Conservation (phyloP, 106 monocot genomes). For the Acanthochlamys bracteata region DNA sequence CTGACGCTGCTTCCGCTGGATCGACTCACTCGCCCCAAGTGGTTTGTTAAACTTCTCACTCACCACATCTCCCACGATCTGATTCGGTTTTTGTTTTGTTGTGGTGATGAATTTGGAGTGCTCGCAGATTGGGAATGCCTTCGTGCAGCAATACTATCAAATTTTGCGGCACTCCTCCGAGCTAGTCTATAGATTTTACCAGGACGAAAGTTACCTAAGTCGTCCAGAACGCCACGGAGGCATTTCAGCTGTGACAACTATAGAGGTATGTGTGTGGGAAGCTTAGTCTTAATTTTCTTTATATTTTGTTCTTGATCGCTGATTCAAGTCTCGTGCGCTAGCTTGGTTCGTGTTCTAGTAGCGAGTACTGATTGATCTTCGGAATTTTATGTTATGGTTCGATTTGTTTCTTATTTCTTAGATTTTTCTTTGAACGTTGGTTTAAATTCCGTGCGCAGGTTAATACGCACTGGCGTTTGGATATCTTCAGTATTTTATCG, state of each 20-base stretch:
- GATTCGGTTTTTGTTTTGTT: not conserved
- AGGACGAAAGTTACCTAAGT: conserved; percentile 60
- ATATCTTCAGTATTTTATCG: no score
- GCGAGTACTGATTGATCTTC: no score
- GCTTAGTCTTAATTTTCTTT: not conserved
- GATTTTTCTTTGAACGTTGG: no score
- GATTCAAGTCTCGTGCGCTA: no score
- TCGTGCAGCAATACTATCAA: conserved; percentile 78
- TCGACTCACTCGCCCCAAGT: conserved; percentile 9
- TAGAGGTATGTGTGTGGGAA: conserved; percentile 25
- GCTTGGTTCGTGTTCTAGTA: no score
- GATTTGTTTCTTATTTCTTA: no score
- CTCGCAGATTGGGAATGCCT: conserved; percentile 58
- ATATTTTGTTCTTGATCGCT: no score
- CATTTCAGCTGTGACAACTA: conserved; percentile 54
- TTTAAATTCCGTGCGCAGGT: no score
- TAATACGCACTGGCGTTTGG: no score
- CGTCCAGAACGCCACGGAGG: conserved; percentile 40
- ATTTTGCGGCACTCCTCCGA: conserved; percentile 72
- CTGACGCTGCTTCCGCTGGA: not conserved
- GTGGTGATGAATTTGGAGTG: not conserved
- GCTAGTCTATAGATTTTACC: conserved; percentile 65
- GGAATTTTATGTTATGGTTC: no score
- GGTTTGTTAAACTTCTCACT: not conserved
- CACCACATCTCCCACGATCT: not conserved